Percentiles rank a stretch among this genome's conserved stretches.
These are phyloP conservation scores for Podospora sp. DNA, from an alignment of 495 filamentous ascomycete genomes.

Conservation along the genomic window DNA sequence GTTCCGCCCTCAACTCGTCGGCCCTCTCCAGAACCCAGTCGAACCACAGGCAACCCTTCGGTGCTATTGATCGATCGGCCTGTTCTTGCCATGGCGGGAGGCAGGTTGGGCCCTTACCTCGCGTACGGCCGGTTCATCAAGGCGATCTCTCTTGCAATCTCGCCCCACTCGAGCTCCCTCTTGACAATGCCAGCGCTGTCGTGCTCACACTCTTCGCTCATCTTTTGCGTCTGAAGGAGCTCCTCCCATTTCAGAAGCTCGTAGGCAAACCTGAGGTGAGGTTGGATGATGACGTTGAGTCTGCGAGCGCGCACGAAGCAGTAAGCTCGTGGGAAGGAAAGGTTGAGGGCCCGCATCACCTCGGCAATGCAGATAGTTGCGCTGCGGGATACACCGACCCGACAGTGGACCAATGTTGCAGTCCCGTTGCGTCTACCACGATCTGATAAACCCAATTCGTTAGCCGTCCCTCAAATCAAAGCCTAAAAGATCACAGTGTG, in stretches of 20 bases:
- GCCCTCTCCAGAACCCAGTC: not conserved
- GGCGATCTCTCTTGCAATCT: slow-evolving; percentile 86
- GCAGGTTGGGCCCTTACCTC: slow-evolving; percentile 30
- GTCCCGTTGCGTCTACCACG: slow-evolving; percentile 71
- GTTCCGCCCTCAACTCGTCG: not conserved
- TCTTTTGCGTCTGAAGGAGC: slow-evolving; percentile 40
- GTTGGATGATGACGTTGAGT: slow-evolving; percentile 69
- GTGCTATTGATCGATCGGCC: not conserved
- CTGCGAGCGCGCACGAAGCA: slow-evolving; percentile 93
- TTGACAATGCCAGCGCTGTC: slow-evolving; percentile 40
- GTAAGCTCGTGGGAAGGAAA: slow-evolving; percentile 92
- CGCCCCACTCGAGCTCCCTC: slow-evolving; percentile 88
- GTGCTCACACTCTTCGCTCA: slow-evolving; percentile 30
- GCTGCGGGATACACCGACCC: slow-evolving; percentile 91
- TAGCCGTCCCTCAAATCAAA: not conserved
- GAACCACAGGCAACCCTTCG: not conserved
- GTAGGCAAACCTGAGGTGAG: slow-evolving; percentile 63
- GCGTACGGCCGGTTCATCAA: slow-evolving; percentile 95
- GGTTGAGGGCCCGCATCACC: slow-evolving; percentile 77
- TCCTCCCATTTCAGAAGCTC: slow-evolving; percentile 96
- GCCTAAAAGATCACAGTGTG: not conserved
- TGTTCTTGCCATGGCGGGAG: not conserved
- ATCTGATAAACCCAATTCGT: slow-evolving; percentile 48
- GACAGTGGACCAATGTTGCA: slow-evolving; percentile 94
- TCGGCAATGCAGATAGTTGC: slow-evolving; percentile 98